These are phyloP conservation scores for Protomyces lactucae-debilis DNA, from an alignment of 1,139 yeast genomes.

Conservation along the genomic window DNA sequence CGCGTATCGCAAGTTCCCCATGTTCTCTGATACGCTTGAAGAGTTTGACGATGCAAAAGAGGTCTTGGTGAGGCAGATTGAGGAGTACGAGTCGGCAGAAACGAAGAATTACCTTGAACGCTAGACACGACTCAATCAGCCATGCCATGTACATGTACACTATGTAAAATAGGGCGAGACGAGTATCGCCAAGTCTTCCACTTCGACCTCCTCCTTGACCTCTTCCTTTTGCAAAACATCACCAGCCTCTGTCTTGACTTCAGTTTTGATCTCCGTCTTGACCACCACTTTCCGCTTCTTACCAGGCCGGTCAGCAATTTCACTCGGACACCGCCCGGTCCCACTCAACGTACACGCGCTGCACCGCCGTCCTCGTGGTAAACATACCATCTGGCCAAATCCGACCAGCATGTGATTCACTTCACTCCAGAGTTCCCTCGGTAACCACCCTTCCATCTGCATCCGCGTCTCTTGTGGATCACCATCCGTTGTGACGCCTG, in stretches of 20 bases:
- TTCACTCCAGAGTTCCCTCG: constrained; percentile 68
- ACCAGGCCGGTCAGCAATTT: constrained; percentile 6
- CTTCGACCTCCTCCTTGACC: constrained; percentile 1
- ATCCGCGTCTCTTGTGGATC: constrained; percentile 49
- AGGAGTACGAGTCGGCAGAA: constrained; percentile 65
- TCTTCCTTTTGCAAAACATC: not conserved
- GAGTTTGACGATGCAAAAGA: constrained; percentile 79
- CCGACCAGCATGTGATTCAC: constrained; percentile 50
- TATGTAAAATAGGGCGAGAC: not conserved
- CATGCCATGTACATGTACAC: not conserved
- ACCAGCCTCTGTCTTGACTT: constrained; percentile 2
- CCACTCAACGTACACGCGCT: constrained; percentile 56
- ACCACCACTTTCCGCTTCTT: not conserved
- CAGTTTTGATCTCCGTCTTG: not conserved
- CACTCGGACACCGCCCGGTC: constrained; percentile 14
- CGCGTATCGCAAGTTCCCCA: constrained; percentile 56
- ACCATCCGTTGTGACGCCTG: not conserved
- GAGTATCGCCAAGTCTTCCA: not conserved
- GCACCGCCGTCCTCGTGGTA: constrained; percentile 67
- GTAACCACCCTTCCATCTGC: constrained; percentile 70
- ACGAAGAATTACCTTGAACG: constrained; percentile 44
- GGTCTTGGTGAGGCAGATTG: constrained; percentile 60
- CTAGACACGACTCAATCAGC: not conserved
- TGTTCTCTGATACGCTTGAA: constrained; percentile 58
- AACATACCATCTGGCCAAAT: constrained; percentile 62